Percentiles rank a stretch among this genome's conserved stretches.
phyloP scores from a whole-genome alignment of 2,329 filamentous ascomycete species.

The Neonectria hederae region DNA sequence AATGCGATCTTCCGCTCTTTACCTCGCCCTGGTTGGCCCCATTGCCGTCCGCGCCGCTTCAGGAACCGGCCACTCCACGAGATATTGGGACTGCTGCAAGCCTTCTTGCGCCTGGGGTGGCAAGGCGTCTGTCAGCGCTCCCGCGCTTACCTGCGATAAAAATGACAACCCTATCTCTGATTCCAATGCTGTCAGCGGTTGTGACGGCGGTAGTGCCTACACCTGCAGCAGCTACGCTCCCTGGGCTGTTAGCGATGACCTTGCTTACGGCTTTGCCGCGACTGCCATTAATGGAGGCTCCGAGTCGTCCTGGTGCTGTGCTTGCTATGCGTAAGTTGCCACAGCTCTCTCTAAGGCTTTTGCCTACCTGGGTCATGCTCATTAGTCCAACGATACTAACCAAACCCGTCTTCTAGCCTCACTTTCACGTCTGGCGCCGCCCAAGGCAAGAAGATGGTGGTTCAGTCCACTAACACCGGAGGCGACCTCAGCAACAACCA shows the following conservation, averaged over 20 bases:
- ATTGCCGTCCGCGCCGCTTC: slow-evolving; percentile 41
- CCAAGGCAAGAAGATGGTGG: slow-evolving; percentile 69
- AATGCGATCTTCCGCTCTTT: slow-evolving; percentile 39
- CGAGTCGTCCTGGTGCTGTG: slow-evolving; percentile 72
- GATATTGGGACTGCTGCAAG: slow-evolving; percentile 77
- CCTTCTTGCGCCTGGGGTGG: slow-evolving; percentile 69
- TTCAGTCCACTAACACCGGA: slow-evolving; percentile 72
- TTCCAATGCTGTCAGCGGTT: slow-evolving; percentile 60
- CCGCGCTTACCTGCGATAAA: slow-evolving; percentile 64
- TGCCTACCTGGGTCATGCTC: background rate
- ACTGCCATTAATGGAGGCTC: slow-evolving; percentile 63
- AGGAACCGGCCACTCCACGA: slow-evolving; percentile 41
- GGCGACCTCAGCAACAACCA: slow-evolving; percentile 65
- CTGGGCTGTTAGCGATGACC: slow-evolving; percentile 66
- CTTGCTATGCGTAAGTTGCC: slow-evolving; percentile 63
- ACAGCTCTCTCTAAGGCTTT: background rate
- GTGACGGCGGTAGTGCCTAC: slow-evolving; percentile 66
- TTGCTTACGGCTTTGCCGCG: slow-evolving; percentile 73
- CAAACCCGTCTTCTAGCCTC: slow-evolving; percentile 44
- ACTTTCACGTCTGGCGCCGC: slow-evolving; percentile 62
- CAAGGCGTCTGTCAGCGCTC: slow-evolving; percentile 62
- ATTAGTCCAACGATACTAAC: background rate
- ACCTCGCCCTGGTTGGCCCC: slow-evolving; percentile 34
- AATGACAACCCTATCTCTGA: slow-evolving; percentile 64
- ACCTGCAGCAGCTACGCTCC: slow-evolving; percentile 71